Evolutionary conservation across 2,329 filamentous ascomycete genomes (phyloP), one percentile per base, ranked within the genome.

Genomic region (Verticillium klebahnii): DNA sequence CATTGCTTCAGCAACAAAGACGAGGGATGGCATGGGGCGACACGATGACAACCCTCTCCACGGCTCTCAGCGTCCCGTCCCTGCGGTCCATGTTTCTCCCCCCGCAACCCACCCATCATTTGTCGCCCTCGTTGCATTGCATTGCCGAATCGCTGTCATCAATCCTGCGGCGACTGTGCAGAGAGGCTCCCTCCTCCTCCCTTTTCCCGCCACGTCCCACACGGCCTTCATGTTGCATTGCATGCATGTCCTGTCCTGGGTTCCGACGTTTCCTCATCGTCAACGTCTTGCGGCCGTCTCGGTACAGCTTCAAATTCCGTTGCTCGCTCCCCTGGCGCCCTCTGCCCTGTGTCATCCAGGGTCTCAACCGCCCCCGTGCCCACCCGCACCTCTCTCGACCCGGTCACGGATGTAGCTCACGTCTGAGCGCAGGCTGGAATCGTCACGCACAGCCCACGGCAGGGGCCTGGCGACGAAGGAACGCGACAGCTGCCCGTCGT

Each of bases 331-430:
- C 45, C 45, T 23, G 19, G 19, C 19, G 11, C 45, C 34, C 37
- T 25, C 60, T 57, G 60, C 58, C 57, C 58, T 52, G 54, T 57
- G 31, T 61, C 61, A 55, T 29, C 60, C 58, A 25, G 64, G 64
- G 58, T 64, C 4, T 45, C 57, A 19, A 37, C 59, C 57, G 29
- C 29, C 37, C 37, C 63, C 61, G 60, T 58, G 31, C 50, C 59
- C 60, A 60, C 59, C 45, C 45, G 57, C 36, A n/a, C 55, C 19
- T 29, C 19, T 31, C 4, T 29, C 37, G 57, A 58, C 39, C 57
- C 45, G 57, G 36, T 31, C 23, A 39, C 57, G 57, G 57, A 31
- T 40, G 37, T 23, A 58, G 23, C 37, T 29, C 39, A 58, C 57
- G 57, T 58, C 57, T 58, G 57, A 58, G 57, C 57, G 57, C 32